A percentile compares a stretch with the other conserved stretches of the same genome.
phyloP scores from a whole-genome alignment of 1,284 basidiomycete species.

The Erythrobasidium hasegawianum region DNA sequence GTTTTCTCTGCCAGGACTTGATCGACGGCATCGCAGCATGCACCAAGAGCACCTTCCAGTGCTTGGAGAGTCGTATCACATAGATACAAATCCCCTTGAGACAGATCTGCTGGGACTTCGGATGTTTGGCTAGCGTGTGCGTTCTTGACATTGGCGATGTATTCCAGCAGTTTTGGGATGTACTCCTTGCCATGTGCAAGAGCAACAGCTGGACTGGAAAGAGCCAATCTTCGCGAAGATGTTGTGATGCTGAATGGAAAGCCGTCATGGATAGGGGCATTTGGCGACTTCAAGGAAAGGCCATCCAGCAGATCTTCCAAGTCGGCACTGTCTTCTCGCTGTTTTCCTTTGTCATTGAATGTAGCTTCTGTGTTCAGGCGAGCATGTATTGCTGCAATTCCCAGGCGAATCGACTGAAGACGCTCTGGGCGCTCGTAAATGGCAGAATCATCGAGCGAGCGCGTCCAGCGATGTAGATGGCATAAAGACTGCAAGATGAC shows the following conservation, averaged over 20 bases:
- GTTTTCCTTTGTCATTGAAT: conserved; percentile 1
- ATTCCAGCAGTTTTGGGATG: background rate
- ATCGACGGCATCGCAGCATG: conserved; percentile 81
- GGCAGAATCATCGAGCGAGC: conserved; percentile 6
- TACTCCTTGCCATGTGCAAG: conserved; percentile 15
- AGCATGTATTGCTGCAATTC: conserved; percentile 17
- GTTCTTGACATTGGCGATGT: background rate
- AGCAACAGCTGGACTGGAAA: background rate
- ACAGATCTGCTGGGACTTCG: conserved; percentile 70
- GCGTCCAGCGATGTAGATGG: conserved; percentile 28
- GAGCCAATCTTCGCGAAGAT: background rate
- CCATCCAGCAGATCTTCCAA: conserved; percentile 20
- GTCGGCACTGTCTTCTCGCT: background rate
- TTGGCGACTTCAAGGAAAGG: background rate
- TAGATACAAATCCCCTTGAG: conserved; percentile 80
- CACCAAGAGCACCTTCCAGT: conserved; percentile 70
- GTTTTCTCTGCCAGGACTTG: conserved; percentile 51
- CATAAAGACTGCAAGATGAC: conserved; percentile 23
- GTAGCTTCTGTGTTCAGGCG: conserved; percentile 1
- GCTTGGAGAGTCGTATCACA: conserved; percentile 65
- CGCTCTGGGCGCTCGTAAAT: conserved; percentile 31
- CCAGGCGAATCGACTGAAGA: conserved; percentile 24
- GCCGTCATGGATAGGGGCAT: background rate
- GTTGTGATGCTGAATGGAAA: conserved; percentile 23
- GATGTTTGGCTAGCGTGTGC: conserved; percentile 55